Conservation (phyloP, 805 yeast species). For the Candida lessepsii region DNA sequence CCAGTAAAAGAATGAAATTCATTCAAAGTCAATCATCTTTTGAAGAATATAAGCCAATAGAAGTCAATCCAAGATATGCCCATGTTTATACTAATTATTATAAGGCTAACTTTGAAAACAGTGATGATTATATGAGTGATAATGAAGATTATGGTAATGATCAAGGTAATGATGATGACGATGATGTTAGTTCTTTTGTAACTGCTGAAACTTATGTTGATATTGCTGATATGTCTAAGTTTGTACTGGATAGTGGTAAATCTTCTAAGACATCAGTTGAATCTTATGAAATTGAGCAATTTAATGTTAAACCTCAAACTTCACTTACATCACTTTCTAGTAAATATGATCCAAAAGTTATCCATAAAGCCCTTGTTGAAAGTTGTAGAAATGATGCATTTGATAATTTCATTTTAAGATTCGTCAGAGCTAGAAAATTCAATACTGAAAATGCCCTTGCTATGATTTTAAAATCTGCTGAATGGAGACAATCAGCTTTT, state of each 20-base stretch:
- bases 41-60: conserved; percentile 24
- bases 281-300: conserved; percentile 12
- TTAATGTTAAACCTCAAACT: conserved; percentile 20
- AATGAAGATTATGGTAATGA: conserved; percentile 19
- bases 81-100: conserved; percentile 22
- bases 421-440: conserved; percentile 86
- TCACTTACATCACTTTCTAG: conserved; percentile 50
- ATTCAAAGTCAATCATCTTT: conserved; percentile 26
- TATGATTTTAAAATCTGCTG: conserved; percentile 71
- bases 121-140: conserved; percentile 22
- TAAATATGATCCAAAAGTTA: conserved; percentile 49
- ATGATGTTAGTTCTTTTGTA: conserved; percentile 33
- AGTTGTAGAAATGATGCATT: conserved; percentile 66
- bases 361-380: conserved; percentile 47
- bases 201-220: conserved; percentile 30
- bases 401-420: conserved; percentile 75
- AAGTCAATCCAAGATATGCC: conserved; percentile 21
- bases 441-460: conserved; percentile 62
- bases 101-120: conserved; percentile 19
- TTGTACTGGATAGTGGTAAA: conserved; percentile 4
- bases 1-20: conserved; percentile 27
- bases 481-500: conserved; percentile 69
- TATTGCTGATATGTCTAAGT: conserved; percentile 14
- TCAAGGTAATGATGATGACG: conserved; percentile 16
- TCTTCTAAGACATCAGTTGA: not conserved